A percentile compares a stretch with the other conserved stretches of the same genome.
These are phyloP conservation scores for Hansenula sp. DNA, from an alignment of 1,139 yeast genomes.

Conservation along the genomic window DNA sequence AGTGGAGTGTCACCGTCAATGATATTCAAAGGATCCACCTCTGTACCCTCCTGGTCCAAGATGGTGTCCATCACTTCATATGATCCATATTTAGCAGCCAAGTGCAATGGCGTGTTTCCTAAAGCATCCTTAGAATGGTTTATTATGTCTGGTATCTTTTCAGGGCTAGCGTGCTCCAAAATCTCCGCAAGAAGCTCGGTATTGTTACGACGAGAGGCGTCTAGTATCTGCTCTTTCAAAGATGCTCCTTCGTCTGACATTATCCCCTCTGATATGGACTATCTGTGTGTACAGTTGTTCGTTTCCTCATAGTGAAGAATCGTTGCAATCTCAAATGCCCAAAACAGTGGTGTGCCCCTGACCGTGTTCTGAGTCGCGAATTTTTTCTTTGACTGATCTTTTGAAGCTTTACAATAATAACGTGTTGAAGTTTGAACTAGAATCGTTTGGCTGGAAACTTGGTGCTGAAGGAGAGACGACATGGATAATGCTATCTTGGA, in stretches of 20 bases:
- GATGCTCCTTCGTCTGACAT: constrained; percentile 61
- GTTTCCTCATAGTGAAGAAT: no score
- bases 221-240: constrained; percentile 73
- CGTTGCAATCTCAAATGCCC: no score
- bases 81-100: constrained; percentile 77
- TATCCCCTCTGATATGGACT: background rate
- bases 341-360: no score
- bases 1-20: constrained; percentile 83
- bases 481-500: background rate
- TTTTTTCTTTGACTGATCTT: no score
- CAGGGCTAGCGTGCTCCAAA: constrained; percentile 41
- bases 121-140: constrained; percentile 73
- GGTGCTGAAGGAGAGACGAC: background rate
- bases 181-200: constrained; percentile 64
- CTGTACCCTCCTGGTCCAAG: constrained; percentile 87
- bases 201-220: constrained; percentile 86
- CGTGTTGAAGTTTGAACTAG: no score
- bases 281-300: no score
- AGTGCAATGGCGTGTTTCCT: constrained; percentile 79
- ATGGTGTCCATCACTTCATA: constrained; percentile 82
- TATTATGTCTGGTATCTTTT: constrained; percentile 52
- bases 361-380: no score
- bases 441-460: background rate
- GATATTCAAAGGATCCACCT: constrained; percentile 74
- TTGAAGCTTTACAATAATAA: no score